Conservation (phyloP, 2,329 filamentous ascomycete genomes). For the Xylariaceae sp. region DNA sequence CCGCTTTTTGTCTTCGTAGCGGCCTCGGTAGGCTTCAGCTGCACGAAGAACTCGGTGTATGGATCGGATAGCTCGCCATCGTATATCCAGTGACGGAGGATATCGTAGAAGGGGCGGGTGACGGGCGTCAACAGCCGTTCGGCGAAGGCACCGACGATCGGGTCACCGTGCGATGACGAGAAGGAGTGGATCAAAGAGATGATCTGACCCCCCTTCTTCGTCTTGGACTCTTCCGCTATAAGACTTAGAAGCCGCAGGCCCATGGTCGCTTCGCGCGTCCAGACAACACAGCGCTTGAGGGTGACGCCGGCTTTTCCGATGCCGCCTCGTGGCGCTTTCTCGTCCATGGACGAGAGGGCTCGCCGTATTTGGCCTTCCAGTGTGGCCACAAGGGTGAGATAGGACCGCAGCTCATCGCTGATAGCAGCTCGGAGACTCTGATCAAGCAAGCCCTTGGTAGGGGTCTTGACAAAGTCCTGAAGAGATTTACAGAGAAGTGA, state of each 20-base stretch:
- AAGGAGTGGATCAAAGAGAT: constrained; percentile 92
- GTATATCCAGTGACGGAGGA: constrained; percentile 95
- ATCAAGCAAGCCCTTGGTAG: constrained; percentile 76
- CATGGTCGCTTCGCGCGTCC: constrained; percentile 97
- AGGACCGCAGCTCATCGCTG: constrained; percentile 76
- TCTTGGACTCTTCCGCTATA: constrained; percentile 86
- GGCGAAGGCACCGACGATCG: constrained; percentile 88
- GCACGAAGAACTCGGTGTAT: constrained; percentile 91
- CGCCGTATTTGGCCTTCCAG: constrained; percentile 87
- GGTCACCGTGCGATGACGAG: constrained; percentile 89
- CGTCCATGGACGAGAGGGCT: constrained; percentile 69
- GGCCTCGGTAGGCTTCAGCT: constrained; percentile 62
- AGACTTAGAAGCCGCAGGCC: constrained; percentile 87
- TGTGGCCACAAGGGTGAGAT: constrained; percentile 84
- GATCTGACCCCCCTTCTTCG: constrained; percentile 78
- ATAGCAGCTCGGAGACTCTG: constrained; percentile 90
- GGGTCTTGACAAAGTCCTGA: constrained; percentile 73
- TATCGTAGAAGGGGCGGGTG: constrained; percentile 92
- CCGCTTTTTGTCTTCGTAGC: constrained; percentile 46
- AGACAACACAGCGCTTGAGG: constrained; percentile 89
- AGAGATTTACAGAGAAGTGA: constrained; percentile 84
- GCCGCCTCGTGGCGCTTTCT: constrained; percentile 59
- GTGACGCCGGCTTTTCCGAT: constrained; percentile 87
- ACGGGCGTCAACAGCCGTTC: constrained; percentile 82
- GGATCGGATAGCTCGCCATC: constrained; percentile 97